Evolutionary conservation across 1,284 basidiomycete species (phyloP).

Genomic region (Cutaneotrichosporon sp.): DNA sequence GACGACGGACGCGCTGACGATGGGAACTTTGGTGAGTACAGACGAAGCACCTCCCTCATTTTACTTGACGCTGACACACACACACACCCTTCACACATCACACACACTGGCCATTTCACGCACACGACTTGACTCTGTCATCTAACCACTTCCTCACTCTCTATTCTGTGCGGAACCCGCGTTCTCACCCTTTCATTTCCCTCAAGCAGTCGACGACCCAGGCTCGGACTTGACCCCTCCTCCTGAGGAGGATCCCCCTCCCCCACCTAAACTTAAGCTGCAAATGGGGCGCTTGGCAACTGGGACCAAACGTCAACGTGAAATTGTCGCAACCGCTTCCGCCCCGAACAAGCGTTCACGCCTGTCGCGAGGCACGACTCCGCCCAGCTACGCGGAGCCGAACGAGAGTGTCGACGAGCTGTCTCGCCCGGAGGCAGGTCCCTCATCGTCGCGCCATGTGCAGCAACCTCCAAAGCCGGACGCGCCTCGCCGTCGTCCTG

Average conservation of each 20-base stretch:
- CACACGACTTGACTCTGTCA: background rate
- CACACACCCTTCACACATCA: conserved; percentile 1
- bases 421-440: background rate
- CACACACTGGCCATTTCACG: background rate
- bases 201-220: background rate
- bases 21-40: background rate
- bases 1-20: background rate
- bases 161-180: background rate
- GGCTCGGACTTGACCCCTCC: background rate
- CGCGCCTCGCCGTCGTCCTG: background rate
- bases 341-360: conserved; percentile 1
- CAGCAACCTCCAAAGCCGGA: background rate
- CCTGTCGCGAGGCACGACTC: background rate
- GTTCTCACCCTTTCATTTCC: background rate
- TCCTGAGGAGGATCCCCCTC: background rate
- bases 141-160: background rate
- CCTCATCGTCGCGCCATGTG: conserved; percentile 1
- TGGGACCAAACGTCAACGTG: conserved; percentile 1
- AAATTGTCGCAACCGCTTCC: background rate
- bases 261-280: background rate
- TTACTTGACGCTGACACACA: background rate
- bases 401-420: background rate
- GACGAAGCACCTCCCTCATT: background rate
- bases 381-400: conserved; percentile 4
- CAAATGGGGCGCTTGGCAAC: background rate